phyloP scores from a whole-genome alignment of 768 basidiomycete species.

The Gelatoporia subvermispora region DNA sequence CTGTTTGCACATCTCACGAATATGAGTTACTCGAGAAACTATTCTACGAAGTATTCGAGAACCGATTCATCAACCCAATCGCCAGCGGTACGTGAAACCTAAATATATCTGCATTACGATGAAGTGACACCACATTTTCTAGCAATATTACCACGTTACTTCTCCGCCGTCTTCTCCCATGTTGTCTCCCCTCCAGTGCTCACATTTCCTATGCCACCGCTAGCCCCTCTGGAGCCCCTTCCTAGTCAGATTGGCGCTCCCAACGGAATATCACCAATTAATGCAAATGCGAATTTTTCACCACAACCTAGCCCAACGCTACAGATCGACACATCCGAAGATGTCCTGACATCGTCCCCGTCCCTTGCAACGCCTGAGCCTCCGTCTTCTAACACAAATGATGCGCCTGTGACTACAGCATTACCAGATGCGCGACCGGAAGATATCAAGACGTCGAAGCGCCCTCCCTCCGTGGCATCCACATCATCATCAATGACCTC shows the following conservation, averaged over 20 bases:
- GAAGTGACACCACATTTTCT: not conserved
- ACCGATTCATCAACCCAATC: slow-evolving; percentile 65
- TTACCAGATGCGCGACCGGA: not conserved
- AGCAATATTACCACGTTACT: slow-evolving; percentile 67
- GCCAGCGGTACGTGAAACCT: slow-evolving; percentile 50
- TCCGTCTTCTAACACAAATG: no score
- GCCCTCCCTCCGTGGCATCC: not conserved
- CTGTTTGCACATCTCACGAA: slow-evolving; percentile 41
- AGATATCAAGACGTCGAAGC: not conserved
- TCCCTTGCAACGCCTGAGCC: no score
- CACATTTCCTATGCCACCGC: slow-evolving; percentile 64
- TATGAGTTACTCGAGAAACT: slow-evolving; percentile 68
- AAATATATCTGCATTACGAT: not conserved
- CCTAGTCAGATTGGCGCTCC: no score
- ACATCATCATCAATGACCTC: not conserved
- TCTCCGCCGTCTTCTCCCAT: slow-evolving; percentile 67
- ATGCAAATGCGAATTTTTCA: no score
- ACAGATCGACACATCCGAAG: no score
- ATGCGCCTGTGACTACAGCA: no score
- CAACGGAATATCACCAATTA: no score
- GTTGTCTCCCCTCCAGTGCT: slow-evolving; percentile 57
- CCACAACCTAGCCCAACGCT: not conserved
- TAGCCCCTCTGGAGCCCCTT: slow-evolving; percentile 55
- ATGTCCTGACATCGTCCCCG: no score
- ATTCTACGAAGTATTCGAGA: slow-evolving; percentile 61